These are phyloP conservation scores for Gastrolobium bilobum DNA, from an alignment of 306 rosid genomes.

Conservation along the genomic window DNA sequence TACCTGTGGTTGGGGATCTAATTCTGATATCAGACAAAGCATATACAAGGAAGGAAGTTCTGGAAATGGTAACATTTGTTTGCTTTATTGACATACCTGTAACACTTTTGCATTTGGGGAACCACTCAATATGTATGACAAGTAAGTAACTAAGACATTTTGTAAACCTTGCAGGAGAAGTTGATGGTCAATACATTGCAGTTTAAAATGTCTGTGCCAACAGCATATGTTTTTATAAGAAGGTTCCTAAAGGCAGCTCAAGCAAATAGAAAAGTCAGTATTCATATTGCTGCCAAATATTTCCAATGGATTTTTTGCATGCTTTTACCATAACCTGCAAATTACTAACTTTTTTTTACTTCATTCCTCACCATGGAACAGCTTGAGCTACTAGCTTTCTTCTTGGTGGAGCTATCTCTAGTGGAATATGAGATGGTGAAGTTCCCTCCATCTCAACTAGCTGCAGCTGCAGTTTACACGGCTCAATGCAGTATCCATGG, in stretches of 20 bases:
- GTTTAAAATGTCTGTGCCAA: constrained; percentile 94
- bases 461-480: constrained; percentile 90
- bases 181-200: constrained; percentile 82
- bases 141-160: constrained; percentile 27
- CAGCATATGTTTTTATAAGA: constrained; percentile 80
- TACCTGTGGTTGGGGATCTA: constrained; percentile 87
- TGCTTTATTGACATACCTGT: not conserved
- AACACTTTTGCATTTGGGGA: not conserved
- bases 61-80: constrained; percentile 75
- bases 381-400: constrained; percentile 86
- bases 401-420: constrained; percentile 87
- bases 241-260: constrained; percentile 98
- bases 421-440: constrained; percentile 91
- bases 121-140: not conserved
- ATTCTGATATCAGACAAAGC: constrained; percentile 94
- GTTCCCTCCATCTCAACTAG: constrained; percentile 80
- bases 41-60: constrained; percentile 80
- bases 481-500: constrained; percentile 77
- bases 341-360: constrained; percentile 2
- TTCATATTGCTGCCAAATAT: not conserved
- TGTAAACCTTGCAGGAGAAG: constrained; percentile 69
- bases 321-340: not conserved
- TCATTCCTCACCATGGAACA: constrained; percentile 47
- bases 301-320: not conserved
- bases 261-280: constrained; percentile 74